Evolutionary conservation across 1,284 basidiomycete genomes (phyloP).

Genomic region (Golubevia sp.): DNA sequence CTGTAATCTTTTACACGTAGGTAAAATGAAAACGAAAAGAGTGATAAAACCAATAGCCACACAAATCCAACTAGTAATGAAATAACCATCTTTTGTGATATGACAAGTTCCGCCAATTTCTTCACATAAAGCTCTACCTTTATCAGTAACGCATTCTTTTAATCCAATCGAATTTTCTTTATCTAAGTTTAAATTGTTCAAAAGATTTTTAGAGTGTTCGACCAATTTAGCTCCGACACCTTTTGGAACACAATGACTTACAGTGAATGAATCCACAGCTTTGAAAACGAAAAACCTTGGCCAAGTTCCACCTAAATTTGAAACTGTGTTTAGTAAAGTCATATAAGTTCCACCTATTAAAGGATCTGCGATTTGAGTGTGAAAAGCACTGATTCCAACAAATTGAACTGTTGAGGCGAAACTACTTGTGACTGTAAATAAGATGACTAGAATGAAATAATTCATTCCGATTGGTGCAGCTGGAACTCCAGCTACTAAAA

Average conservation of each 20-base stretch:
- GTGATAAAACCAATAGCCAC: conserved; percentile 35
- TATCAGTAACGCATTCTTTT: conserved; percentile 46
- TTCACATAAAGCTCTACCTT: conserved; percentile 39
- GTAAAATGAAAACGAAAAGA: conserved; percentile 44
- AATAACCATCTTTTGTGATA: conserved; percentile 54
- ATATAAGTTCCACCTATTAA: conserved; percentile 60
- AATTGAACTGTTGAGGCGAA: conserved; percentile 59
- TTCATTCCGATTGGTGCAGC: conserved; percentile 19
- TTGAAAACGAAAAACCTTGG: conserved; percentile 59
- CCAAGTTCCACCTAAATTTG: conserved; percentile 59
- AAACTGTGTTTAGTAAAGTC: conserved; percentile 59
- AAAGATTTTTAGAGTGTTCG: neutral
- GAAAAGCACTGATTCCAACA: conserved; percentile 57
- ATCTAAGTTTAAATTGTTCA: neutral
- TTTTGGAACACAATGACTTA: conserved; percentile 24
- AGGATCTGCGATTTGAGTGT: conserved; percentile 60
- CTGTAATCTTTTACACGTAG: conserved; percentile 39
- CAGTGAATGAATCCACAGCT: conserved; percentile 50
- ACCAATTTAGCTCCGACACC: conserved; percentile 1
- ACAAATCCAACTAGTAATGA: conserved; percentile 45
- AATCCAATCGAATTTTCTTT: neutral
- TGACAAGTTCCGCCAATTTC: conserved; percentile 36
- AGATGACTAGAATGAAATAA: conserved; percentile 53
- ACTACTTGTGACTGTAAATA: conserved; percentile 44
- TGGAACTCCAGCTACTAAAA: conserved; percentile 50